These are phyloP conservation scores for Xylariales sp. DNA, from an alignment of 2,329 filamentous ascomycete genomes.

Conservation along the genomic window DNA sequence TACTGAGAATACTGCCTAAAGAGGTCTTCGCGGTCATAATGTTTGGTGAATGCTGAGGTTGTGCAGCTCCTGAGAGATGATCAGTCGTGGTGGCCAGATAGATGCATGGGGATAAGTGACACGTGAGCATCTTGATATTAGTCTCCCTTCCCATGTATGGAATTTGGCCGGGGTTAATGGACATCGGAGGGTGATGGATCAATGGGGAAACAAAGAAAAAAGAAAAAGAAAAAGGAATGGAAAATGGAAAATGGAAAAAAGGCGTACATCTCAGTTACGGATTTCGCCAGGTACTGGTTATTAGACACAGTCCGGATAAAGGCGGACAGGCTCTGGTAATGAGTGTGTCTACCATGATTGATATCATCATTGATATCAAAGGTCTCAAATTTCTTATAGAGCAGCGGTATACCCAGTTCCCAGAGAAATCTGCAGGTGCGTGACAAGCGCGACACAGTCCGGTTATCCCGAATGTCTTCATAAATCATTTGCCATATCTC, in stretches of 20 bases:
- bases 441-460: slow-evolving; percentile 34
- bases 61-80: slow-evolving; percentile 37
- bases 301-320: slow-evolving; percentile 38
- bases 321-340: slow-evolving; percentile 39
- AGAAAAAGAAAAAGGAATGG: background rate
- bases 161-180: background rate
- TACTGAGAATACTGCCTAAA: slow-evolving; percentile 40
- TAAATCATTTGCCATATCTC: slow-evolving; percentile 42
- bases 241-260: background rate
- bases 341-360: slow-evolving; percentile 17
- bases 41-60: slow-evolving; percentile 39
- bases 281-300: slow-evolving; percentile 34
- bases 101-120: slow-evolving; percentile 6
- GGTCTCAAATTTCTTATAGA: slow-evolving; percentile 39
- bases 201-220: background rate
- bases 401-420: slow-evolving; percentile 37
- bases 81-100: slow-evolving; percentile 23
- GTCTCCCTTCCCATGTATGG: background rate
- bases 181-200: background rate
- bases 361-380: slow-evolving; percentile 29
- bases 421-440: slow-evolving; percentile 39
- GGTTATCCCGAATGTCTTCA: slow-evolving; percentile 36
- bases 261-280: slow-evolving; percentile 39
- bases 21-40: slow-evolving; percentile 41
- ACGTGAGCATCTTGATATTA: slow-evolving; percentile 12